These are phyloP conservation scores for Dioscorea zingiberensis DNA, from an alignment of 106 monocot genomes.

Conservation along the genomic window DNA sequence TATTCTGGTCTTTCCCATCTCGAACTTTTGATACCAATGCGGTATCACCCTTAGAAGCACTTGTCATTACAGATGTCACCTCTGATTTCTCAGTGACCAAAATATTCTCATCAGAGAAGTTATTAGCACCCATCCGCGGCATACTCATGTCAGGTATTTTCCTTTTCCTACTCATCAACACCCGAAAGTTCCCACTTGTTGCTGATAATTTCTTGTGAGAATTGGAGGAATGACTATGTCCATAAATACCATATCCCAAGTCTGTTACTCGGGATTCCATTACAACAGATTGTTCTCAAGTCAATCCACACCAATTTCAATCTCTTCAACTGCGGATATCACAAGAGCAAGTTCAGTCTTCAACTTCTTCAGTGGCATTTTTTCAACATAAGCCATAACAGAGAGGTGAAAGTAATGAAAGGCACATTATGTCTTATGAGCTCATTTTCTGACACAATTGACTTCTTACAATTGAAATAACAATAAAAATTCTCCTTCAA, in stretches of 20 bases:
- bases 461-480: too few relatives aligned
- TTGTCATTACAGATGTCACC: not conserved
- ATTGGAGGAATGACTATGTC: not conserved
- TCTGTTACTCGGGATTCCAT: not conserved
- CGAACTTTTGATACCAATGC: not conserved
- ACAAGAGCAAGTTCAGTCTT: constrained; percentile 2
- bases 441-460: too few relatives aligned
- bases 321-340: constrained; percentile 8
- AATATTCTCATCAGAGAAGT: not conserved
- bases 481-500: too few relatives aligned
- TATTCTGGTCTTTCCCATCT: constrained; percentile 16
- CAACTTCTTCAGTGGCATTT: not conserved
- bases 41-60: not conserved
- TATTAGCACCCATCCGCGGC: constrained; percentile 1
- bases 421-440: too few relatives aligned
- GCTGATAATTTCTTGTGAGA: not conserved
- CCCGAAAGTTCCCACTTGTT: constrained; percentile 1
- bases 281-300: not conserved
- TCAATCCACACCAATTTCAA: not conserved
- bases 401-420: constrained; percentile 4
- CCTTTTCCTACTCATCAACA: constrained; percentile 12
- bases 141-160: constrained; percentile 1
- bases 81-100: constrained; percentile 7
- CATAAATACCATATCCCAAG: not conserved
- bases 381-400: not conserved